phyloP scores from a whole-genome alignment of 805 yeast genomes.

The Metschnikowia orientalis region DNA sequence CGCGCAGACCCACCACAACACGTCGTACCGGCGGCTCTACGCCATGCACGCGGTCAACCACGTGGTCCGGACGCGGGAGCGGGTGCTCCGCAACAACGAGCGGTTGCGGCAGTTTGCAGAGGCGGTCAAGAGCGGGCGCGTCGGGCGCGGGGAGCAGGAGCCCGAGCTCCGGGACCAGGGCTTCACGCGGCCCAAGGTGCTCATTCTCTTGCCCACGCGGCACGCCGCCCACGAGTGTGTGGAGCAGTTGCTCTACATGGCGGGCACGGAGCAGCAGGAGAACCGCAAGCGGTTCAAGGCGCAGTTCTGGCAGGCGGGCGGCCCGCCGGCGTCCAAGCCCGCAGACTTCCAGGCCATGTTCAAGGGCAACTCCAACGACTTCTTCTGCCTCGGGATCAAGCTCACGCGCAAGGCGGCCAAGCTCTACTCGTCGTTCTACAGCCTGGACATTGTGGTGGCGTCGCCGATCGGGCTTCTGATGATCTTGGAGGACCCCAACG shows the following conservation, averaged over 20 bases:
- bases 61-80: slow-evolving; percentile 78
- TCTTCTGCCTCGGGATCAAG: slow-evolving; percentile 86
- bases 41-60: slow-evolving; percentile 76
- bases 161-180: slow-evolving; percentile 88
- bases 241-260: slow-evolving; percentile 52
- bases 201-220: slow-evolving; percentile 81
- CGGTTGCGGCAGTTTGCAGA: slow-evolving; percentile 45
- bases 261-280: slow-evolving; percentile 73
- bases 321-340: slow-evolving; percentile 59
- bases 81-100: slow-evolving; percentile 72
- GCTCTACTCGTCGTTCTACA: slow-evolving; percentile 76
- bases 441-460: slow-evolving; percentile 81
- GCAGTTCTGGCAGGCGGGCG: slow-evolving; percentile 58
- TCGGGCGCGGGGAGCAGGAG: slow-evolving; percentile 35
- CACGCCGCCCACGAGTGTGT: slow-evolving; percentile 70
- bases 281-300: slow-evolving; percentile 69
- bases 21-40: slow-evolving; percentile 57
- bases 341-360: slow-evolving; percentile 76
- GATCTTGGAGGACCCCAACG: slow-evolving; percentile 61
- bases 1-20: slow-evolving; percentile 46
- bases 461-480: slow-evolving; percentile 83
- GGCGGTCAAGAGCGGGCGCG: slow-evolving; percentile 32
- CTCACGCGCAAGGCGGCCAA: slow-evolving; percentile 84
- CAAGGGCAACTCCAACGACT: slow-evolving; percentile 87
- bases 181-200: slow-evolving; percentile 85